A percentile compares a stretch with the other conserved stretches of the same genome.
These are phyloP conservation scores for Lineolata rhizophorae DNA, from an alignment of 495 filamentous ascomycete species.

Conservation along the genomic window DNA sequence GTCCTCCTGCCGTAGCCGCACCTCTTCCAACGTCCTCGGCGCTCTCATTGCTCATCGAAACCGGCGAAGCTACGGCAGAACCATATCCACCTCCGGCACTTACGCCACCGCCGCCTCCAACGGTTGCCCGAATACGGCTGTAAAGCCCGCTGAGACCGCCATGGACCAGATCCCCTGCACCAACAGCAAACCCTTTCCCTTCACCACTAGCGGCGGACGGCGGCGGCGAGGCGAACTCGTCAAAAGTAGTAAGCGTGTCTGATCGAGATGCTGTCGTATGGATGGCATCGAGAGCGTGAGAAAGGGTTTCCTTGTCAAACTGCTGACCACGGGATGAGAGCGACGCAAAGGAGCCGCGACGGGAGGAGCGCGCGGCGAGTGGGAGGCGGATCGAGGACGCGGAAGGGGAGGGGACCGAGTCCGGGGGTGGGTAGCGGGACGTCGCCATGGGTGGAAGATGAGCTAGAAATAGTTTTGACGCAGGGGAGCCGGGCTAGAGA, in stretches of 20 bases:
- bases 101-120: constrained; percentile 50
- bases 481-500: neutral
- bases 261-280: constrained; percentile 65
- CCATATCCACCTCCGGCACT: too few species aligned
- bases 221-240: constrained; percentile 51
- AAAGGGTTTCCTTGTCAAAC: constrained; percentile 46
- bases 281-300: constrained; percentile 61
- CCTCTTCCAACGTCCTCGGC: too few species aligned
- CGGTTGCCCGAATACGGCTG: constrained; percentile 55
- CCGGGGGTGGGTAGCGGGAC: constrained; percentile 9
- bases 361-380: too few species aligned
- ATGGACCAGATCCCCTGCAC: constrained; percentile 44
- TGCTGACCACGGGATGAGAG: constrained; percentile 27
- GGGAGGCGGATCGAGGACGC: constrained; percentile 20
- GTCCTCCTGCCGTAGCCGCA: too few species aligned
- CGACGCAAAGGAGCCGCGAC: constrained; percentile 45
- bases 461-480: neutral
- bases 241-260: constrained; percentile 65
- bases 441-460: constrained; percentile 1
- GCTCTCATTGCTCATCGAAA: too few species aligned
- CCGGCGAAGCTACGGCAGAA: too few species aligned
- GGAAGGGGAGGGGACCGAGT: constrained; percentile 7
- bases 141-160: constrained; percentile 74
- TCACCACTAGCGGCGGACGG: constrained; percentile 32
- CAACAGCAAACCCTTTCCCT: constrained; percentile 39